A percentile compares a stretch with the other conserved stretches of the same genome.
These are phyloP conservation scores for Daedaleopsis sinensis DNA, from an alignment of 768 basidiomycete species.

Conservation along the genomic window DNA sequence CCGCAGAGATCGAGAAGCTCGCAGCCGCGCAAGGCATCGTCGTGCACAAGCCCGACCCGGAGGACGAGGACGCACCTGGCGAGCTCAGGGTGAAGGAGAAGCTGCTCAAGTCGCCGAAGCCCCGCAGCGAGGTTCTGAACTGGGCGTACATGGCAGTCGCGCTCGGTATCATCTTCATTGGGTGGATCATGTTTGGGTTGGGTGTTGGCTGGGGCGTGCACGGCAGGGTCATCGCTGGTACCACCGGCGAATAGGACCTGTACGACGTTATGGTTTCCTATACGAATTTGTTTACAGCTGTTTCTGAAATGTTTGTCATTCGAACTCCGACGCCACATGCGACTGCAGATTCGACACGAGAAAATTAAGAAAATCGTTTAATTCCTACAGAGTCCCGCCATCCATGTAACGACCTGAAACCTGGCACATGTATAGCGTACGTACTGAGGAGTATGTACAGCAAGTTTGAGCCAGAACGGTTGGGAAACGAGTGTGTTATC, in stretches of 20 bases:
- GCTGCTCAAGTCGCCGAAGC: slow-evolving; percentile 36
- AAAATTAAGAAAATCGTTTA: no score
- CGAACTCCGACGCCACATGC: no score
- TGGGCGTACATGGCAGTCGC: slow-evolving; percentile 29
- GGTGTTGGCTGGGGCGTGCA: slow-evolving; percentile 48
- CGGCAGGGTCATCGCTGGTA: slow-evolving; percentile 35
- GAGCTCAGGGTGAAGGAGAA: slow-evolving; percentile 31
- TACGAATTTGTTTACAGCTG: neutral
- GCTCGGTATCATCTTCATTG: slow-evolving; percentile 36
- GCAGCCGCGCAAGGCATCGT: slow-evolving; percentile 18
- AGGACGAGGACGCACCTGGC: slow-evolving; percentile 22
- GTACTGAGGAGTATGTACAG: no score
- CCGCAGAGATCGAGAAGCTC: slow-evolving; percentile 37
- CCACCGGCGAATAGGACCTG: slow-evolving; percentile 27
- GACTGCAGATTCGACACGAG: no score
- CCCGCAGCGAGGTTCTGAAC: slow-evolving; percentile 11
- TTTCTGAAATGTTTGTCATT: no score
- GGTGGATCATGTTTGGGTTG: slow-evolving; percentile 46
- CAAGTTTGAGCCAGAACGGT: no score
- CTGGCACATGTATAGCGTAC: no score
- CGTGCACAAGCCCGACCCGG: slow-evolving; percentile 16
- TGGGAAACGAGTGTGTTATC: no score
- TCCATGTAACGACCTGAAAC: no score
- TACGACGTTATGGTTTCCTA: neutral
- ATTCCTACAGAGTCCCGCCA: no score